Base-by-base conservation (phyloP, 2,329 filamentous ascomycete genomes). In the Zasmidium angulare region DNA sequence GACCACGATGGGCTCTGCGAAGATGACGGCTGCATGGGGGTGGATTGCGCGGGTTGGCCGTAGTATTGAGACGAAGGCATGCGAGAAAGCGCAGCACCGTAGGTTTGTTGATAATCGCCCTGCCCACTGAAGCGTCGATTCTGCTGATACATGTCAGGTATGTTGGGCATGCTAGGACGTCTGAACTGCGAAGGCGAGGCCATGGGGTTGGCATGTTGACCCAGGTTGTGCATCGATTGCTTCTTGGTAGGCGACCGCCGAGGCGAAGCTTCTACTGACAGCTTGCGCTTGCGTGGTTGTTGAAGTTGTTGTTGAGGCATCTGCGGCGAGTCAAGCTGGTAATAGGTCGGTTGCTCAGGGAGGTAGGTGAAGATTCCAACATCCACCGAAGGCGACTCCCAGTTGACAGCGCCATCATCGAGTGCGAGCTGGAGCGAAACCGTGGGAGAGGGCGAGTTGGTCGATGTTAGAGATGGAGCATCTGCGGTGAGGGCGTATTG, bases 401-500 rank as follows among this genome's bases (percentile, higher is more conserved):
- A 72, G 31, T 59, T 58, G 12, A 71, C 61, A 17, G 66, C 55
- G 23, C 62, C 66, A 54, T 83, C 81, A 67, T 87, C 83, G 74
- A 89, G 82, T 51, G 83, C 77, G 58, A 89, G 76, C 56, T 81
- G 81, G 36, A 89, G 73, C 55, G 84, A 82, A 47, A 88, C 83
- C 52, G 81, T 79, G 26, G 82, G 78, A 53, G 83, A 80, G 50
- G 79, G 77, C 50, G 80, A 84, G 52, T 81, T 81, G 9, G 85
- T 87, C 20, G 78, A 72, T n/a, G 80, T 74, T 65, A 86, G 85
- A 1, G 82, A 82, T 50, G 93, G 93, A 29, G 88, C 89, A 58
- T 91, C 86, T 46, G 86, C 85, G 49, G 84, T 85, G 67, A 96
- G 81, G 26, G 84, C 83, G 75, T 95, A 96, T 63, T 87, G 83